Evolutionary conservation across 352 stramenopile species (phyloP).

Genomic region (Globisporangium iwayamae): DNA sequence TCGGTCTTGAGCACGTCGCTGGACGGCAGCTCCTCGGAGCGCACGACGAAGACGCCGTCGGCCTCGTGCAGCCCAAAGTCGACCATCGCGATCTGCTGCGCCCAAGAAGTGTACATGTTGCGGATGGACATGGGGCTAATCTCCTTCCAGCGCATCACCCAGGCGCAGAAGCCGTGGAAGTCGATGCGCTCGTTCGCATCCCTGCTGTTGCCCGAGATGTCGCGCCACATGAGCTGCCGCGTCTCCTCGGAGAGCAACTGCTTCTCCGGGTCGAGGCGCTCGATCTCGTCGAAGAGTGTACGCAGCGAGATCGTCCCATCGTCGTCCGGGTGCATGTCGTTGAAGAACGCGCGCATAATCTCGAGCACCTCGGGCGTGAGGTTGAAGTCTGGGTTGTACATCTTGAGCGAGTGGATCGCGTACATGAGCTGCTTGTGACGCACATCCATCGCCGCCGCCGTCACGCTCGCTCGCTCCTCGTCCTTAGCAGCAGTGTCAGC

Average conservation of each 20-base stretch:
- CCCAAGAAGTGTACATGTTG: slow-evolving; percentile 80
- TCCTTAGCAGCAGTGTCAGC: neutral
- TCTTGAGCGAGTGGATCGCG: slow-evolving; percentile 57
- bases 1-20: slow-evolving; percentile 30
- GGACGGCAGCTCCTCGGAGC: slow-evolving; percentile 30
- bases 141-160: slow-evolving; percentile 80
- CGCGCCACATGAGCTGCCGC: slow-evolving; percentile 34
- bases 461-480: neutral
- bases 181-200: slow-evolving; percentile 43
- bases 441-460: neutral
- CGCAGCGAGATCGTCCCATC: slow-evolving; percentile 47
- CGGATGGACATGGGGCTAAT: slow-evolving; percentile 58
- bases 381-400: slow-evolving; percentile 82
- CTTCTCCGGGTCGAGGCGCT: slow-evolving; percentile 53
- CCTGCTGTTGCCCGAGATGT: slow-evolving; percentile 22
- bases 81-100: slow-evolving; percentile 55
- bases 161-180: slow-evolving; percentile 69
- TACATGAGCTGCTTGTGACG: slow-evolving; percentile 30
- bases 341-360: slow-evolving; percentile 81
- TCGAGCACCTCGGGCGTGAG: slow-evolving; percentile 78
- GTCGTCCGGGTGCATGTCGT: slow-evolving; percentile 51
- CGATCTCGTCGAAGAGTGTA: slow-evolving; percentile 57
- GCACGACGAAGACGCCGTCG: slow-evolving; percentile 67
- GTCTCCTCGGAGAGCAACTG: slow-evolving; percentile 46
- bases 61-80: slow-evolving; percentile 73